These are phyloP conservation scores for Fusarium goolgardi DNA, from an alignment of 2,329 filamentous ascomycete genomes.

Conservation along the genomic window DNA sequence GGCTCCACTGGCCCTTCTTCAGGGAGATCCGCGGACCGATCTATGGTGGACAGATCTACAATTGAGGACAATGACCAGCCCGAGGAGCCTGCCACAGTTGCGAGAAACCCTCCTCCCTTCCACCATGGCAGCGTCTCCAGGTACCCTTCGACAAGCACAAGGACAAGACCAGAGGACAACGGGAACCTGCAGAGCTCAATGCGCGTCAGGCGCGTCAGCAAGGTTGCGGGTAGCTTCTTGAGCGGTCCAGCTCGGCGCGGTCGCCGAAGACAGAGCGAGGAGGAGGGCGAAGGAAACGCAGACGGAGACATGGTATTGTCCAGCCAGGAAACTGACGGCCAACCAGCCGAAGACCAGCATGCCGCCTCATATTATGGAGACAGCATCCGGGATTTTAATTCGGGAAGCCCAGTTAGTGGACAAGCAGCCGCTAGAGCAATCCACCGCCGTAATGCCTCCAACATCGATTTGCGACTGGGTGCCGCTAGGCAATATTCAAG, in stretches of 20 bases:
- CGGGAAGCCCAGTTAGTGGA: conserved; percentile 69
- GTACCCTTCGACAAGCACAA: conserved; percentile 62
- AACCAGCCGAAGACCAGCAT: conserved; percentile 53
- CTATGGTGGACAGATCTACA: conserved; percentile 50
- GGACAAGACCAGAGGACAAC: conserved; percentile 70
- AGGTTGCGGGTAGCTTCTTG: conserved; percentile 79
- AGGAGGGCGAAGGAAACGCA: conserved; percentile 64
- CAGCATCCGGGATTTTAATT: conserved; percentile 62
- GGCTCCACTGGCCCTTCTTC: conserved; percentile 54
- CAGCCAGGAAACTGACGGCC: conserved; percentile 58
- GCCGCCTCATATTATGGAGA: conserved; percentile 59
- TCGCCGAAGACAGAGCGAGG: conserved; percentile 62
- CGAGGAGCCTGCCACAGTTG: conserved; percentile 63
- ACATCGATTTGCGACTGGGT: conserved; percentile 52
- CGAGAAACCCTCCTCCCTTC: conserved; percentile 59
- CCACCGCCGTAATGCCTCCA: conserved; percentile 56
- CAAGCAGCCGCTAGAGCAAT: conserved; percentile 57
- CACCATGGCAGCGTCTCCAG: conserved; percentile 66
- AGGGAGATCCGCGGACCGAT: conserved; percentile 53
- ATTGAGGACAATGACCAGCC: conserved; percentile 60
- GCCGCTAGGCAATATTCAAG: conserved; percentile 50
- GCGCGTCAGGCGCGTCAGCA: conserved; percentile 80
- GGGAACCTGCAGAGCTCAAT: conserved; percentile 76
- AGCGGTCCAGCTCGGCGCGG: conserved; percentile 84
- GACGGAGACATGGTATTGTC: conserved; percentile 57